phyloP scores from a whole-genome alignment of 345 rosid genomes.

The Lumnitzera littorea region DNA sequence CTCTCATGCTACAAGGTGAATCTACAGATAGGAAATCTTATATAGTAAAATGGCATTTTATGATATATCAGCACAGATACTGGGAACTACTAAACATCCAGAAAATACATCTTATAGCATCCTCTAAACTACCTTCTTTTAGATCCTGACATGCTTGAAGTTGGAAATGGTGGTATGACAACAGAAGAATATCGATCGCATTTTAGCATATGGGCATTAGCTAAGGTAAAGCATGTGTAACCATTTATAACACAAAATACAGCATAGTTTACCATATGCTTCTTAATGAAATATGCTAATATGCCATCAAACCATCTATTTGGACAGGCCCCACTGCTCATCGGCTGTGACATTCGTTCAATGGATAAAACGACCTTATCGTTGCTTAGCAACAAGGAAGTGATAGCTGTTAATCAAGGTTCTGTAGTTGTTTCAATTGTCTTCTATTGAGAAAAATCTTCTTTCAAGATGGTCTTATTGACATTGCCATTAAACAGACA shows the following conservation, averaged over 20 bases:
- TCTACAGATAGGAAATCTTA: too few relatives aligned
- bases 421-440: neutral
- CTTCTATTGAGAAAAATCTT: neutral
- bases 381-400: conserved; percentile 42
- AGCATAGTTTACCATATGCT: too few relatives aligned
- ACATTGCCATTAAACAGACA: conserved; percentile 20
- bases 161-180: conserved; percentile 72
- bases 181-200: conserved; percentile 54
- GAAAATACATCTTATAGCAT: neutral
- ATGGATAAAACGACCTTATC: conserved; percentile 27
- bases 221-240: conserved; percentile 27
- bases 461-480: neutral
- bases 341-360: conserved; percentile 46
- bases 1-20: too few relatives aligned
- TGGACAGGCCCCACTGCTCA: conserved; percentile 43
- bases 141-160: conserved; percentile 82
- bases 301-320: too few relatives aligned
- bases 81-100: too few relatives aligned
- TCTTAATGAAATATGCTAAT: too few relatives aligned
- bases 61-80: too few relatives aligned
- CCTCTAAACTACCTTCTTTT: neutral
- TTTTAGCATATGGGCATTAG: conserved; percentile 69
- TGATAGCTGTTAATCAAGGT: conserved; percentile 67
- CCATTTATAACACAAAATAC: too few relatives aligned
- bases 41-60: too few relatives aligned